Conservation (phyloP, 163 green algal species). For the Scenedesmus sp. region DNA sequence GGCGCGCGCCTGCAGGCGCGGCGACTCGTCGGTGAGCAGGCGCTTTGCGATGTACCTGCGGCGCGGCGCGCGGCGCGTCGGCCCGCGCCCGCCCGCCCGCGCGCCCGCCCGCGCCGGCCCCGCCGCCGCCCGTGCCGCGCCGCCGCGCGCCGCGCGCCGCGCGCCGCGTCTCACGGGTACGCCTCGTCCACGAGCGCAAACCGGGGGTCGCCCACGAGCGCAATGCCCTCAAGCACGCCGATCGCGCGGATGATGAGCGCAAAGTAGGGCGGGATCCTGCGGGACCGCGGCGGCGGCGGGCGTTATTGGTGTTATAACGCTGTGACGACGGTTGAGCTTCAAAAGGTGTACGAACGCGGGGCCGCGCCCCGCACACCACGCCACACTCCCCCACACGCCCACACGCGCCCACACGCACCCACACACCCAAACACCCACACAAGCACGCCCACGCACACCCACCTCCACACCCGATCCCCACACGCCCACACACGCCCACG, state of each 20-base stretch:
- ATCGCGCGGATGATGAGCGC: constrained; percentile 98
- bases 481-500: no score
- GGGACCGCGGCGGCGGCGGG: no score
- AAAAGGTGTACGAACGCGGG: no score
- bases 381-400: neutral
- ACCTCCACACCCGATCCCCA: neutral
- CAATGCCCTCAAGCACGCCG: constrained; percentile 92
- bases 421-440: neutral
- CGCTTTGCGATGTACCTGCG: constrained; percentile 95
- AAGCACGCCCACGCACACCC: neutral
- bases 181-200: constrained; percentile 98
- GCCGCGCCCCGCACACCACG: neutral
- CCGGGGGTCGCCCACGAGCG: constrained; percentile 92
- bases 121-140: no score
- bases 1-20: neutral
- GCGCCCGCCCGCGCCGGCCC: no score
- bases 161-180: no score
- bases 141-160: no score
- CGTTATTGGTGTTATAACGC: no score
- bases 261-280: constrained; percentile 87
- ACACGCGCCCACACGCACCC: neutral
- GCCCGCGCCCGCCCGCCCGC: no score
- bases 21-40: constrained; percentile 91
- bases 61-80: no score
- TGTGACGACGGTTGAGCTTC: no score